Conservation (phyloP, 352 stramenopile genomes). For the Phytophthora colocasiae region DNA sequence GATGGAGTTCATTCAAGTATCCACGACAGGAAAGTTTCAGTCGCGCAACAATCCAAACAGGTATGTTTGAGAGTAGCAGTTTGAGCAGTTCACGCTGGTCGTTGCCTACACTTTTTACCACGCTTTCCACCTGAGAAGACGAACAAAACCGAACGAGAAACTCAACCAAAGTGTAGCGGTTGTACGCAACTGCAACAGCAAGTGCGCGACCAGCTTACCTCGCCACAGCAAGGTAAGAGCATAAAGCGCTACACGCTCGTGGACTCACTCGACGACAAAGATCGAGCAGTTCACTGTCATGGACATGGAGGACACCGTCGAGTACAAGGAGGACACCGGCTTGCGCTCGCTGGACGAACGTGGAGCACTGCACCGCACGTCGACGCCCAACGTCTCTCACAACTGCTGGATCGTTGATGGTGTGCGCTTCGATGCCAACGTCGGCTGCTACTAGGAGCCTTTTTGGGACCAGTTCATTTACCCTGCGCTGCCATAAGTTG, state of each 20-base stretch:
- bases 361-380: constrained; percentile 25
- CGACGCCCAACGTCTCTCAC: constrained; percentile 32
- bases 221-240: too few species aligned
- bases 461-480: constrained; percentile 93
- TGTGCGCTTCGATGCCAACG: constrained; percentile 74
- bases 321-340: constrained; percentile 42
- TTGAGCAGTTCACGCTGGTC: too few species aligned
- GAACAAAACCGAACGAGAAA: too few species aligned
- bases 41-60: too few species aligned
- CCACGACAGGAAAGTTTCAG: too few species aligned
- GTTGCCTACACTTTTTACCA: too few species aligned
- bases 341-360: constrained; percentile 38
- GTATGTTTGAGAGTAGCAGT: too few species aligned
- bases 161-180: too few species aligned
- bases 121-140: too few species aligned
- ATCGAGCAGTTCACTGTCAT: constrained; percentile 32
- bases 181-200: too few species aligned
- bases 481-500: constrained; percentile 9
- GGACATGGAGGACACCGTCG: constrained; percentile 31
- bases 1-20: too few species aligned
- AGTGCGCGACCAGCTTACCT: too few species aligned
- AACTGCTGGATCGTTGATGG: constrained; percentile 51
- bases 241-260: constrained; percentile 42
- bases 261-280: constrained; percentile 24
- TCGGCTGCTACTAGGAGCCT: constrained; percentile 60